Conservation (phyloP, 2,329 filamentous ascomycete genomes). For the Aspergillus quadricinctus region DNA sequence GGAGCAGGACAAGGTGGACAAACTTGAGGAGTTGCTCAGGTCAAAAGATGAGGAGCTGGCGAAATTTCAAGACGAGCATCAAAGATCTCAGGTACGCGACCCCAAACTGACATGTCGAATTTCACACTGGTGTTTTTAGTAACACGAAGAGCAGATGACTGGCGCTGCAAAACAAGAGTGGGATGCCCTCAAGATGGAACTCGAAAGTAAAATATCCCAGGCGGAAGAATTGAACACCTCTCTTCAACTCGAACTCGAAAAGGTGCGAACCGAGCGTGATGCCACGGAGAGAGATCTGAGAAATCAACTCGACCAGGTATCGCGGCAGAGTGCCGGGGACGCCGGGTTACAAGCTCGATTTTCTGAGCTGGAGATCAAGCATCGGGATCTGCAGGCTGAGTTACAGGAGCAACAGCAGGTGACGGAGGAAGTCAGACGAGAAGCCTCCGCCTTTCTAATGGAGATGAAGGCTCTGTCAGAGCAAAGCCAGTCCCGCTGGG, state of each 20-base stretch:
- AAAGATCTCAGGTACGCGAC: conserved; percentile 39
- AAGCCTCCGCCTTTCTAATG: conserved; percentile 75
- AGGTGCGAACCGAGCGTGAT: conserved; percentile 64
- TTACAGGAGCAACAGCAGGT: conserved; percentile 72
- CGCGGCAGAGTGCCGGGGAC: conserved; percentile 36
- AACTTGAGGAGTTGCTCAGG: conserved; percentile 65
- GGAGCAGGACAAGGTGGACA: conserved; percentile 55
- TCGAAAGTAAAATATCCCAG: conserved; percentile 71
- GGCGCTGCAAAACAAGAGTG: conserved; percentile 67
- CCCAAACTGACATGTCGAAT: not conserved
- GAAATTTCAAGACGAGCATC: conserved; percentile 55
- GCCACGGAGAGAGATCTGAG: conserved; percentile 60
- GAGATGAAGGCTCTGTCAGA: conserved; percentile 88
- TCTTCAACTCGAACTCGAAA: conserved; percentile 73
- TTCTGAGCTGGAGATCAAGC: conserved; percentile 53
- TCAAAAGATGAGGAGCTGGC: conserved; percentile 67
- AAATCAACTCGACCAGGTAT: conserved; percentile 53
- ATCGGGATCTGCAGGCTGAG: conserved; percentile 62
- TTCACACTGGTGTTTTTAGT: conserved; percentile 4
- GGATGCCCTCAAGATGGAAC: conserved; percentile 57
- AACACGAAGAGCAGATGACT: conserved; percentile 34
- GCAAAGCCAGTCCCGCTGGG: conserved; percentile 71
- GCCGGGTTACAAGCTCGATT: conserved; percentile 59
- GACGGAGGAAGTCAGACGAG: conserved; percentile 79
- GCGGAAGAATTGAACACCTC: conserved; percentile 74